Evolutionary conservation across 1,284 basidiomycete species (phyloP), one percentile per base, ranked within the genome.

Genomic region (Trichosporon coremiiforme): DNA sequence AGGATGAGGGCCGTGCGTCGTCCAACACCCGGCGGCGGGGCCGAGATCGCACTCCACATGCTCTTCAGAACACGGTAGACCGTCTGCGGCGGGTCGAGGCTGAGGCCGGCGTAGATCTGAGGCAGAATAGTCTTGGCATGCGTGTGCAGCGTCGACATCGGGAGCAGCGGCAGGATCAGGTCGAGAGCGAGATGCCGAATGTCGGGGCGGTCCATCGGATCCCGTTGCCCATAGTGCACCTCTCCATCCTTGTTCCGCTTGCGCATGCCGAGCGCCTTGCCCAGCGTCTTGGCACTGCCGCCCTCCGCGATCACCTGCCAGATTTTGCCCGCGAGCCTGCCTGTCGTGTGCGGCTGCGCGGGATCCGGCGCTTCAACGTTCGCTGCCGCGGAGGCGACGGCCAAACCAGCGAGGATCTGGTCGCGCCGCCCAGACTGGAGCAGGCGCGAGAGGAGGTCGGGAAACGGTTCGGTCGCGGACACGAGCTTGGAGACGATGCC

Each of bases 191-290:
- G 75, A 71, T 83, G 81, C 31, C 83, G 79, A 57, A 83, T 83
- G 68, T 83, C 82, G 75, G 75, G 78, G 68, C 76, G 77, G 69
- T 84, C 80, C 35, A 81, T 67, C 0, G 82, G 81, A 68, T 83
- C 82, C 22, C 72, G 72, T 36, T 76, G 71, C 15, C 75, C 73
- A 66, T 80, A 79, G 17, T 71, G 76, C 29, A 68, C 67, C 2
- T 76, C 72, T 13, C 80, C 82, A 7, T 82, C 80, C 70, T 82
- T 80, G 62, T 76, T 80, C 33, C 81, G 73, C 36, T 79, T 70
- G 55, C 82, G 69, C 83, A 84, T 84, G 17, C 76, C 76, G 65
- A 85, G 74, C 66, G 82, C 71, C 73, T 83, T 83, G 15, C 80
- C 80, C 50, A 84, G 64, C 2, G 75, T 76, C 70, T 81, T 82